Evolutionary conservation across 73 alveolate species (phyloP).

Genomic region (Symbiodinium natans): DNA sequence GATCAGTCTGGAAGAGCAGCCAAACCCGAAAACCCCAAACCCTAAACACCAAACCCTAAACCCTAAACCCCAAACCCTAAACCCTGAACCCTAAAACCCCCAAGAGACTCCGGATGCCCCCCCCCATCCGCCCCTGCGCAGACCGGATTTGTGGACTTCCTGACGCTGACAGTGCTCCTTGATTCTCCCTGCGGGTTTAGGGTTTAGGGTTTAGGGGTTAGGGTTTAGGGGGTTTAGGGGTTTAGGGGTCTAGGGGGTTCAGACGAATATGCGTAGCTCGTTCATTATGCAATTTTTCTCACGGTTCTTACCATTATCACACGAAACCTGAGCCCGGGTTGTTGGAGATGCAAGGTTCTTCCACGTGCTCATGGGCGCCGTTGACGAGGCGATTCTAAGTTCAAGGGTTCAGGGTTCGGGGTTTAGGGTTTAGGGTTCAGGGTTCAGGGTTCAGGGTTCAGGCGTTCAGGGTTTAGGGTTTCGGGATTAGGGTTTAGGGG

Average conservation of each 20-base stretch:
- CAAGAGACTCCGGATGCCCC: too few species aligned
- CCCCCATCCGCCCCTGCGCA: constrained; percentile 24
- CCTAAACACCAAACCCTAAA: background rate
- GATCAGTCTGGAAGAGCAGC: too few species aligned
- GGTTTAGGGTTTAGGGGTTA: too few species aligned
- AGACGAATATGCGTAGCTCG: too few species aligned
- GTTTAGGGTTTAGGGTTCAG: background rate
- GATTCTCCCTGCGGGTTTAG: too few species aligned
- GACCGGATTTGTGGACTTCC: constrained; percentile 79
- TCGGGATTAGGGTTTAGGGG: background rate
- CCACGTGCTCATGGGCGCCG: constrained; percentile 83
- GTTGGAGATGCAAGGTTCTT: too few species aligned
- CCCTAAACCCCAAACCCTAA: background rate
- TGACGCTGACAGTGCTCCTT: constrained; percentile 66
- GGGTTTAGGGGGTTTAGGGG: too few species aligned
- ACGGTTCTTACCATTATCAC: too few species aligned
- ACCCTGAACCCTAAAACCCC: background rate
- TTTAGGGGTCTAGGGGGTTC: too few species aligned
- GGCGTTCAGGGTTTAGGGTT: background rate
- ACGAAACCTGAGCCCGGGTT: too few species aligned
- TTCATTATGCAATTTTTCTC: too few species aligned
- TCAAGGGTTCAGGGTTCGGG: background rate
- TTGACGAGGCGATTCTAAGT: constrained; percentile 23
- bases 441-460: background rate
- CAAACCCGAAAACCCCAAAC: background rate